Evolutionary conservation across 2,329 filamentous ascomycete genomes (phyloP).

Genomic region (Kalaharituber pfeilii): DNA sequence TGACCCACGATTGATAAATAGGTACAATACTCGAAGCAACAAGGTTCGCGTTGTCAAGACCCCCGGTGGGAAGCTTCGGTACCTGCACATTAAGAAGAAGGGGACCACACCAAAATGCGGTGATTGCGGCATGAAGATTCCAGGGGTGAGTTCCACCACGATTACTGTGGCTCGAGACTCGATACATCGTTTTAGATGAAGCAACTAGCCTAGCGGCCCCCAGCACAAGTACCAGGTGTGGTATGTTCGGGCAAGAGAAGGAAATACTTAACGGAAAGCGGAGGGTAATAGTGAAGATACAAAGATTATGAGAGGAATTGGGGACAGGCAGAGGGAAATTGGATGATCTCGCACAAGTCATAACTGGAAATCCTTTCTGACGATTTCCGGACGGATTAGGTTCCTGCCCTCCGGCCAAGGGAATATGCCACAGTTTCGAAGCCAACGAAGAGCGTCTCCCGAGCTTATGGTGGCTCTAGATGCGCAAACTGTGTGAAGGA

Average conservation of each 20-base stretch:
- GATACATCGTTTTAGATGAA: too few species aligned
- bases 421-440: constrained; percentile 95
- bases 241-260: too few species aligned
- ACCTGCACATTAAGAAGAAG: constrained; percentile 99
- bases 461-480: constrained; percentile 94
- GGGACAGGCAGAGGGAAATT: too few species aligned
- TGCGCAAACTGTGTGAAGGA: constrained; percentile 98
- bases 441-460: constrained; percentile 98
- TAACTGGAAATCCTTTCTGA: not conserved
- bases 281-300: too few species aligned
- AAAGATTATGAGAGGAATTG: too few species aligned
- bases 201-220: not conserved
- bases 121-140: constrained; percentile 95
- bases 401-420: constrained; percentile 92
- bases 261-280: too few species aligned
- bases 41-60: constrained; percentile 92
- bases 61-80: constrained; percentile 83
- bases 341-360: too few species aligned
- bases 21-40: constrained; percentile 98
- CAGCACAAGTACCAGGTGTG: not conserved
- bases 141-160: constrained; percentile 60
- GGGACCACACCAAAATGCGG: constrained; percentile 96
- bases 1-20: constrained; percentile 25
- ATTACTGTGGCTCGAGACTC: too few species aligned
- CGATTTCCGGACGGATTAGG: constrained; percentile 32